phyloP scores from a whole-genome alignment of 73 alveolate genomes.

The Strombidium stylifer region DNA sequence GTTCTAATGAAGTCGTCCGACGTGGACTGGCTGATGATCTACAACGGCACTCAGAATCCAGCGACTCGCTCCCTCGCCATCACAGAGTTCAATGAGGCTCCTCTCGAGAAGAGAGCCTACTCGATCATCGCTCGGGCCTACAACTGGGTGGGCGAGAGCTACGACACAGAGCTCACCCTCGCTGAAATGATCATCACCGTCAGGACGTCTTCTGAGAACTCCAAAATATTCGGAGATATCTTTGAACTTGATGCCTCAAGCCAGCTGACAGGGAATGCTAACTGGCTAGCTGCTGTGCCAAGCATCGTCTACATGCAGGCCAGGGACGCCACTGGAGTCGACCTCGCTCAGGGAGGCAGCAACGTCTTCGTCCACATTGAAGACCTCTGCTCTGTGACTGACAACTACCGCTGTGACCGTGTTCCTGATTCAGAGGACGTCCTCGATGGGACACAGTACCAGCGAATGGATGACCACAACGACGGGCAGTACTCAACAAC shows the following conservation, averaged over 20 bases:
- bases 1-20: constrained; percentile 51
- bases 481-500: constrained; percentile 5
- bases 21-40: constrained; percentile 43
- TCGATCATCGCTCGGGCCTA: constrained; percentile 51
- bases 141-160: constrained; percentile 62
- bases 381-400: constrained; percentile 7
- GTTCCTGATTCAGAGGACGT: background rate
- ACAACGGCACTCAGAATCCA: constrained; percentile 59
- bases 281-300: constrained; percentile 50
- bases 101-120: constrained; percentile 53
- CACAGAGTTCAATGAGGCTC: constrained; percentile 30
- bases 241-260: too few species aligned
- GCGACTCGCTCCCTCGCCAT: constrained; percentile 39
- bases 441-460: background rate
- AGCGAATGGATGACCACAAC: constrained; percentile 7
- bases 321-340: constrained; percentile 38
- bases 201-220: too few species aligned
- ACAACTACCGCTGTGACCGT: constrained; percentile 4
- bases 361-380: constrained; percentile 9
- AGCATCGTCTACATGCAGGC: constrained; percentile 52
- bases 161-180: constrained; percentile 39
- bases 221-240: too few species aligned
- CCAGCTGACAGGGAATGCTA: background rate
- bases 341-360: constrained; percentile 20
- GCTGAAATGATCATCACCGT: constrained; percentile 27